phyloP scores from a whole-genome alignment of 345 rosid species.

The Nasturtium officinale region DNA sequence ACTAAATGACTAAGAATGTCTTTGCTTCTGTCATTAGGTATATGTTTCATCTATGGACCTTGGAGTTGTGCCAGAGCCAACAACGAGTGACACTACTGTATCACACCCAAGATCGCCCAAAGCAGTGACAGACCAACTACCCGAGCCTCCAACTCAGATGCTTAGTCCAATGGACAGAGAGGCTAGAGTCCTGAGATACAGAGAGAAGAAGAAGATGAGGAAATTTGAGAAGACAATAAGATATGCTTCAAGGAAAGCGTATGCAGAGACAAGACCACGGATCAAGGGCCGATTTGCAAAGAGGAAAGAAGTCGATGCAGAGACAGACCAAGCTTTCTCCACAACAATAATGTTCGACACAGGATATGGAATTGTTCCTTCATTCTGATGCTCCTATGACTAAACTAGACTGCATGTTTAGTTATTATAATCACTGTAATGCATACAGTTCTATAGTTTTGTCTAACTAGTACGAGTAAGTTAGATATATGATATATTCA shows the following conservation, averaged over 20 bases:
- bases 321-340: conserved; percentile 66
- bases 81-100: conserved; percentile 57
- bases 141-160: conserved; percentile 53
- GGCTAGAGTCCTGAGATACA: conserved; percentile 89
- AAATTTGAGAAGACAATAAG: conserved; percentile 94
- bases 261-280: conserved; percentile 87
- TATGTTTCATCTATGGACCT: conserved; percentile 12
- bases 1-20: neutral
- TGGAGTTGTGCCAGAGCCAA: conserved; percentile 69
- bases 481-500: conserved; percentile 8
- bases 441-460: conserved; percentile 26
- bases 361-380: conserved; percentile 76
- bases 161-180: conserved; percentile 83
- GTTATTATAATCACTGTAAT: too few relatives aligned
- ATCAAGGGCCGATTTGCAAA: conserved; percentile 96
- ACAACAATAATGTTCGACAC: conserved; percentile 52
- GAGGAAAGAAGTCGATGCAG: conserved; percentile 65
- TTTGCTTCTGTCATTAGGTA: neutral
- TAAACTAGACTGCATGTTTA: neutral
- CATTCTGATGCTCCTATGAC: conserved; percentile 47
- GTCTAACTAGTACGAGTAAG: conserved; percentile 10
- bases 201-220: conserved; percentile 88
- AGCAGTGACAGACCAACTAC: conserved; percentile 61
- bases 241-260: conserved; percentile 96
- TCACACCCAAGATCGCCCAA: conserved; percentile 58